A percentile compares a stretch with the other conserved stretches of the same genome.
Conservation (phyloP, 176 grass and related monocot genomes). For the Echinochloa phyllopogon region DNA sequence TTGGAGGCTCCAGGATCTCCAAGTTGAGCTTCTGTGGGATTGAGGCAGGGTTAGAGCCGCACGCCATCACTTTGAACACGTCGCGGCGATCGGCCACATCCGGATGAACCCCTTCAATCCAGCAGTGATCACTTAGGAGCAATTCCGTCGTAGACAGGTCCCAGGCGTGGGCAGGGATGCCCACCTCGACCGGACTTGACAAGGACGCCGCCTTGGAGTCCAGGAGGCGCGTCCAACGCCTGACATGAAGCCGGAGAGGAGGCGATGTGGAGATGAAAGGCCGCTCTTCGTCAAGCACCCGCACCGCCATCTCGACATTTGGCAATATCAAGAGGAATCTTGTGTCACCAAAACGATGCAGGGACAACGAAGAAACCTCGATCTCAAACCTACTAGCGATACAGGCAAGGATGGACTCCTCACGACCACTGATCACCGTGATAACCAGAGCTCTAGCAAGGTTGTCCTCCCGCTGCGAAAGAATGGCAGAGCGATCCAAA, state of each 20-base stretch:
- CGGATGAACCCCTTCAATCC: too few relatives aligned
- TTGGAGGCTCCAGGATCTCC: neutral
- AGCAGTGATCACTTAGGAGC: too few relatives aligned
- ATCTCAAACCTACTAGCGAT: neutral
- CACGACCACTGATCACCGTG: neutral
- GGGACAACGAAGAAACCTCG: neutral
- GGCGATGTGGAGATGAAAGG: neutral
- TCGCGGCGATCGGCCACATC: neutral
- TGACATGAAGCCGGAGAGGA: too few relatives aligned
- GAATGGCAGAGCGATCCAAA: neutral
- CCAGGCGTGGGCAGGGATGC: too few relatives aligned
- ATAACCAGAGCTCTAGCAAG: neutral
- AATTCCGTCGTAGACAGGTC: too few relatives aligned
- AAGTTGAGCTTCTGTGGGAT: neutral
- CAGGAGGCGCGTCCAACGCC: too few relatives aligned
- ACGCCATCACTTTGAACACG: neutral
- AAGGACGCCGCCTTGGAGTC: too few relatives aligned
- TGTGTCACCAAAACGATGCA: neutral
- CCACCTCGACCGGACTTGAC: too few relatives aligned
- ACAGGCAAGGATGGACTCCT: neutral
- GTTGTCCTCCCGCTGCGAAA: neutral
- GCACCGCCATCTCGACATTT: neutral
- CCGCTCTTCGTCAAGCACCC: neutral
- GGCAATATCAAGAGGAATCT: neutral
- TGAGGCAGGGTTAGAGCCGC: fast-evolving